Evolutionary conservation across 2,329 filamentous ascomycete species (phyloP), one percentile per base, ranked within the genome.

Genomic region (Talaromyces sp.): DNA sequence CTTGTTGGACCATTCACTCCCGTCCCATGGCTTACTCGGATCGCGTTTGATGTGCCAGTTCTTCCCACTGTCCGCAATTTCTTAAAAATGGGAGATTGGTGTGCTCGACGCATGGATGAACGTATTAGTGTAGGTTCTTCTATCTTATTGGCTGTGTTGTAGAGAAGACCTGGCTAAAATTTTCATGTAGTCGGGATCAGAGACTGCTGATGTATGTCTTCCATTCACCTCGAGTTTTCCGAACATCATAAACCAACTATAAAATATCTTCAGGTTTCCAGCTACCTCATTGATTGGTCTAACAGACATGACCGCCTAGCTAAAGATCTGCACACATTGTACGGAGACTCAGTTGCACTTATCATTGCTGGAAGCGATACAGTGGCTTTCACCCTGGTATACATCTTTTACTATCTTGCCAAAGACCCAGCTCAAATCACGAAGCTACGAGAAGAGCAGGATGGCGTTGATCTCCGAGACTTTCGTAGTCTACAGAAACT

Each of bases 401-500:
- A 54, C 48, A 21, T 50, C 5, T 41, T 60, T 17, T 33, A 43
- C 13, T 58, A 52, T n/a, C 40, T 45, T 5, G 43, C 37, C 25
- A 40, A 31, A 33, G 33, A 61, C 31, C 57, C 56, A 1, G 41
- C 54, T 22, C 53, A 54, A 35, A 48, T 60, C 13, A 36, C 22
- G 15, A n/a, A 40, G 17, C 22, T 60, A 21, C 58, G 58, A n/a
- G 54, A 57, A 2, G 58, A 60, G 33, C 41, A 53, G 13, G 54
- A 48, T 11, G 53, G 46, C 5, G 13, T 58, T 7, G n/a, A 40
- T n/a, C 7, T 31, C 2, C 45, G 25, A 2, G 39, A n/a, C 19
- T 56, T 56, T 2, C 9, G 67, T 11, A 61, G 64, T 41, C 67
- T 77, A 10, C 67, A 73, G 9, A 15, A 31, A 6, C 21, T 21